Base-by-base conservation (phyloP, 805 yeast genomes). In the Citeromyces nyonsensis region DNA sequence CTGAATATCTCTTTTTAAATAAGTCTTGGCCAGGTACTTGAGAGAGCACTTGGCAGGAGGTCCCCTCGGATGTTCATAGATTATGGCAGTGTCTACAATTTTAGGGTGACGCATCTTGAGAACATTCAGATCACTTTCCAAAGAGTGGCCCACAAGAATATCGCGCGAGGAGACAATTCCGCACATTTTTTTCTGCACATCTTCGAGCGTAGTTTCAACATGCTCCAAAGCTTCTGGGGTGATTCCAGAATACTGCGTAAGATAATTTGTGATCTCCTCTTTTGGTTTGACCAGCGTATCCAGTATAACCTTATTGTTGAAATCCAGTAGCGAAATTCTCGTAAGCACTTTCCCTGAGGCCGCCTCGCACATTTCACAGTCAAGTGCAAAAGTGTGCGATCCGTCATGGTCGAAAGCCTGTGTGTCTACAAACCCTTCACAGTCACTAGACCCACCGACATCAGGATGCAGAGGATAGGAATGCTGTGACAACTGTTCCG, bases 331-430 rank as follows among this genome's bases (percentile, higher is more conserved):
- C 2, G 95, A 80, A 0, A 82, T 70, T 33, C 96, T 61, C 0
- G 97, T 73, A 27, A 88, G 57, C 1, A 71, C 94, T 28, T 65
- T 62, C 0, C 84, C 85, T 1, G 45, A 39, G 0, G 57, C 66
- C 0, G 86, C 54, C 36, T 63, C 55, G 48, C 95, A 84, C 84
- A 88, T 91, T 54, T 88, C 98, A 59, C 98, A 91, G 54, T 88
- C 98, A 12, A 91, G 41, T 0, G 94, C 91, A 55, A 70, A 83
- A 0, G 79, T 69, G 35, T 63, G 73, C 0, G 79, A 65, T 0
- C 74, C 76, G 7, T 61, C 73, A 38, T 70, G 75, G 1, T 65
- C 68, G 38, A 71, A 67, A 1, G 45, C 35, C 10, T 26, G 40
- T 0, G 94, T 78, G 28, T 69, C 69, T 1, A 57, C 63, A 75